Percentiles rank a stretch among this genome's conserved stretches.
Conservation (phyloP, 1,284 basidiomycete species). For the Cutaneotrichosporon sp. region DNA sequence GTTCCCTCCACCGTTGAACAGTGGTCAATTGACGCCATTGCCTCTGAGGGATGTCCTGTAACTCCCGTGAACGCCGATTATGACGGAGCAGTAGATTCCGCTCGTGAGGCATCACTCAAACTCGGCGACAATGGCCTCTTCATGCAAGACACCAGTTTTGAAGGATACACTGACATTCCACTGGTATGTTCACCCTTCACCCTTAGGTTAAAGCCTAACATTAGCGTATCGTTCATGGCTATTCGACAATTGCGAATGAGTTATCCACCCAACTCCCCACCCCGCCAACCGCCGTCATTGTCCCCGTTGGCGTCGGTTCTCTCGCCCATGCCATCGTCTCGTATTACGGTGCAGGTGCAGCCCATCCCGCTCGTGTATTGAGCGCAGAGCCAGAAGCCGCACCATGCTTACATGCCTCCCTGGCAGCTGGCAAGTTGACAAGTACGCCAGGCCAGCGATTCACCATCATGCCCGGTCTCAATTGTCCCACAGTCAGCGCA, state of each 20-base stretch:
- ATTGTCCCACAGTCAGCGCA: slow-evolving; percentile 22
- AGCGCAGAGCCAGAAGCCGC: slow-evolving; percentile 23
- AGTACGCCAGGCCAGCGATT: slow-evolving; percentile 5
- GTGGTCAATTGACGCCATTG: slow-evolving; percentile 23
- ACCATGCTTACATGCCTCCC: slow-evolving; percentile 19
- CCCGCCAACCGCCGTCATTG: slow-evolving; percentile 17
- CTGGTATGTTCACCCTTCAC: slow-evolving; percentile 5
- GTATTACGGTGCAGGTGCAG: slow-evolving; percentile 4
- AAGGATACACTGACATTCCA: slow-evolving; percentile 19
- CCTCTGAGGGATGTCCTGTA: slow-evolving; percentile 18
- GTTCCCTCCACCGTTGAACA: slow-evolving; percentile 22
- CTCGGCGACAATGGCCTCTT: slow-evolving; percentile 12
- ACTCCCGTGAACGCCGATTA: slow-evolving; percentile 19
- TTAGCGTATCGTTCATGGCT: slow-evolving; percentile 19
- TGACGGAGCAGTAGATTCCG: slow-evolving; percentile 19
- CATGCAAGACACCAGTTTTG: slow-evolving; percentile 25
- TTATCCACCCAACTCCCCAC: background rate
- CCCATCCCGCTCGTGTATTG: slow-evolving; percentile 14
- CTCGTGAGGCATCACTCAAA: slow-evolving; percentile 7
- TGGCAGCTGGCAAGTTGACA: slow-evolving; percentile 5
- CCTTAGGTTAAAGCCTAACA: background rate
- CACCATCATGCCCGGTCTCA: slow-evolving; percentile 25
- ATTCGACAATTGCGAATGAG: slow-evolving; percentile 21
- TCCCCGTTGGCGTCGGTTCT: slow-evolving; percentile 24
- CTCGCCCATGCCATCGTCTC: slow-evolving; percentile 25